Evolutionary conservation across 441 rosid species (phyloP), one percentile per base, ranked within the genome.

Genomic region (Populus hybrid): DNA sequence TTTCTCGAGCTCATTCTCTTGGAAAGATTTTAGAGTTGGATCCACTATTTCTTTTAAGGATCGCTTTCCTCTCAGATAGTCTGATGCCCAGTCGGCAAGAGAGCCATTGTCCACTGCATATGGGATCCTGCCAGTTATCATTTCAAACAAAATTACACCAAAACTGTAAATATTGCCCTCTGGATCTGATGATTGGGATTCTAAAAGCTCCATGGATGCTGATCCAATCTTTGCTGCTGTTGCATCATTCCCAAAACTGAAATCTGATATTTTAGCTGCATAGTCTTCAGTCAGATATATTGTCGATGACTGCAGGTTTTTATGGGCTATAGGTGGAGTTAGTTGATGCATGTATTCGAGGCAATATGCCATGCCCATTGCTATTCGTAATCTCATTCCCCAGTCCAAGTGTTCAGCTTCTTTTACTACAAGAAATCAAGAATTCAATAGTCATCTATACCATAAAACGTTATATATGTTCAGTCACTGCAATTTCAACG

Each of bases 201-300:
- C 91, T 70, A 80, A 72, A 61, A 89, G 83, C 76, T 79, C 86
- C 80, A 73, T 75, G 59, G 86, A 81, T 20, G 87, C 78, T 8
- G 87, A 79, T 80, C 85, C 86, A 26, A 76, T 84, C 74, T 85
- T 85, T 23, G 87, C 80, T 20, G 86, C 85, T 3, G 82, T 85
- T 74, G 72, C 80, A 77, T 84, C 85, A 72, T 83, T 90, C 87
- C 86, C 82, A 85, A 89, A 86, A 74, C 89, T 83, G 77, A 93
- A 92, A 81, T 95, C 95, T 2, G 97, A 89, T 88, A 95, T 70
- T 87, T 95, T 95, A 72, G 97, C 98, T 5, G 99, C 99, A n/a
- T 92, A 90, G 76, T 95, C 99, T 85, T 94, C 98, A 0, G 93
- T 86, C 65, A 94, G 90, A 85, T 88, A 90, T 67, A 95, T 78